Base-by-base conservation (phyloP, 2,329 filamentous ascomycete genomes). In the Fusarium sublunatum region DNA sequence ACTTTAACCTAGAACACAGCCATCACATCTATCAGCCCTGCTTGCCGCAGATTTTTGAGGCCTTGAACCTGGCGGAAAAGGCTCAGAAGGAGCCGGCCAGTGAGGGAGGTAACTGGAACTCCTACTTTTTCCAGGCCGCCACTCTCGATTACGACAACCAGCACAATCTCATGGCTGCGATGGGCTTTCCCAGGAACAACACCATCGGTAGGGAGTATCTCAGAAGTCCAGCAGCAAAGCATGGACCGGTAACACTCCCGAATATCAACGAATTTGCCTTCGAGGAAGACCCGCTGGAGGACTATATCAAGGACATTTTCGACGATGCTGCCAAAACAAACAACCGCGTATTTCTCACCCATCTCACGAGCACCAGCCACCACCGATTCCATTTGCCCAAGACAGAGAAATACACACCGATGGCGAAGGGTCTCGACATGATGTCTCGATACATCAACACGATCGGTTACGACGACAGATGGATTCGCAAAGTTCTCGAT, bases 21-120 rank as follows among this genome's bases (percentile, higher is more conserved):
- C 72, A 79, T 24, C 75, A 80, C 46, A 69, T 80, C 22, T 81
- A 81, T 56, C 77, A 81, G 38, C 79, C 79, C 0, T 81, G 79
- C 40, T 53, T 82, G 44, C 75, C 80, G 1, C 79, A 77, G 5
- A 60, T 77, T n/a, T 64, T 77, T 6, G 68, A 77, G 7, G 71
- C 71, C 12, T 53, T 78, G 50, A 77, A 76, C 42, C 24, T 58
- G 2, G 48, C 73, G 4, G 66, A 68, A 13, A 54, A 42, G 8
- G 26, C 52, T 2, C 28, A 64, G 4, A 45, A 44, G 2, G 40
- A 48, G 6, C 53, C 50, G 2, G 42, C 51, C 3, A 50, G 56
- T 6, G 45, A 62, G 26, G 46, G 65, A 2, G 68, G 64, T 22
- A 70, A 68, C 8, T 78, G 76, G 76, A 69, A 69, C 6, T 74